phyloP scores from a whole-genome alignment of 805 yeast species.

The Nakazawaea populi region DNA sequence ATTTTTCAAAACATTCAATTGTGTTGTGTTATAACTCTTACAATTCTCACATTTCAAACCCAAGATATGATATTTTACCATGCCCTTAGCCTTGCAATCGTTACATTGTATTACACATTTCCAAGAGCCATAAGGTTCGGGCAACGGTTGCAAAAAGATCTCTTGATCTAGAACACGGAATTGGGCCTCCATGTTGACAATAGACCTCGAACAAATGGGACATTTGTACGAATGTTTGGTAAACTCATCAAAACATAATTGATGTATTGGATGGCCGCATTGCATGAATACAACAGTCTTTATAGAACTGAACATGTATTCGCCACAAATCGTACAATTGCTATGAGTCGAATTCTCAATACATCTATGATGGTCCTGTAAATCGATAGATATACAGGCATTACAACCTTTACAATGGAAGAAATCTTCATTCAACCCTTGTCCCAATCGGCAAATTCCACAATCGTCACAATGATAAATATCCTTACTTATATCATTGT shows the following conservation, averaged over 20 bases:
- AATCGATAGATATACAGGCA: slow-evolving; percentile 78
- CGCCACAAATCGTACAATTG: slow-evolving; percentile 90
- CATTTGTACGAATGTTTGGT: slow-evolving; percentile 84
- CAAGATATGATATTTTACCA: slow-evolving; percentile 70
- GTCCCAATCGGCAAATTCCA: slow-evolving; percentile 87
- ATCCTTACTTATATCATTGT: slow-evolving; percentile 69
- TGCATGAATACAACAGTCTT: slow-evolving; percentile 84
- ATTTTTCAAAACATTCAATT: slow-evolving; percentile 38
- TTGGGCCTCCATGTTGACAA: slow-evolving; percentile 82
- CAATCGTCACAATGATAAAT: slow-evolving; percentile 92
- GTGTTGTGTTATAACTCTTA: slow-evolving; percentile 80
- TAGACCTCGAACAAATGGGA: slow-evolving; percentile 82
- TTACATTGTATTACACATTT: slow-evolving; percentile 70
- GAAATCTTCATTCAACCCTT: slow-evolving; percentile 82
- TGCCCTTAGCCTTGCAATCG: slow-evolving; percentile 82
- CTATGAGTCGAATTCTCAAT: slow-evolving; percentile 85
- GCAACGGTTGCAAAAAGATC: slow-evolving; percentile 68
- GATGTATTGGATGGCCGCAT: slow-evolving; percentile 94
- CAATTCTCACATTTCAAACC: slow-evolving; percentile 89
- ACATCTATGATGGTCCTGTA: slow-evolving; percentile 75
- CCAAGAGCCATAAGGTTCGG: slow-evolving; percentile 76
- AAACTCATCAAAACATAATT: slow-evolving; percentile 73
- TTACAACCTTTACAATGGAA: slow-evolving; percentile 90
- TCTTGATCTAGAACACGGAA: slow-evolving; percentile 84
- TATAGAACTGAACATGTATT: slow-evolving; percentile 79